phyloP scores from a whole-genome alignment of 75 land plant species.

The Cunninghamia lanceolata region DNA sequence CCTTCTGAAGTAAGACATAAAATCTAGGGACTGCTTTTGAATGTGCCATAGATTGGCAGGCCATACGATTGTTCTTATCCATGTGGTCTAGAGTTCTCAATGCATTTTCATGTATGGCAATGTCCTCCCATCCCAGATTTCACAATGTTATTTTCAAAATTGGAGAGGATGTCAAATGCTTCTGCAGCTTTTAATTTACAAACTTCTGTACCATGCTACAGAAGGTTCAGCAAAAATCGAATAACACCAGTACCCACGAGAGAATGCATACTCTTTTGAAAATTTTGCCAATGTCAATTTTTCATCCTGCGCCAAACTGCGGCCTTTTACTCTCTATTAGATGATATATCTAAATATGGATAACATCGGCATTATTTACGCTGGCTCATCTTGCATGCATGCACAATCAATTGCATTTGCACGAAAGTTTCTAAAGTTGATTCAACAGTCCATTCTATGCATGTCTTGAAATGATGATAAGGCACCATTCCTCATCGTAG shows the following conservation, averaged over 20 bases:
- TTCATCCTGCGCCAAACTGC: too few species aligned
- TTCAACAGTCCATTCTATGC: too few species aligned
- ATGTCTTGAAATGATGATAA: too few species aligned
- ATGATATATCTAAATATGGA: too few species aligned
- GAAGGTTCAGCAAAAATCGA: slow-evolving; percentile 10
- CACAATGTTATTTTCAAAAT: slow-evolving; percentile 15
- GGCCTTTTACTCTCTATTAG: too few species aligned
- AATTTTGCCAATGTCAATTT: too few species aligned
- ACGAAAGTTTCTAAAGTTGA: too few species aligned
- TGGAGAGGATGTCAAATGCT: slow-evolving; percentile 13
- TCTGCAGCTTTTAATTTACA: slow-evolving; percentile 16
- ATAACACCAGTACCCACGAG: slow-evolving; percentile 21
- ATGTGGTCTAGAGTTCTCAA: slow-evolving; percentile 16
- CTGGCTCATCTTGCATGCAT: too few species aligned
- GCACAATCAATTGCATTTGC: too few species aligned
- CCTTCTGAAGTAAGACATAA: slow-evolving; percentile 5
- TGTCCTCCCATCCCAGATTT: slow-evolving; percentile 16
- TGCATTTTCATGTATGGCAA: slow-evolving; percentile 15
- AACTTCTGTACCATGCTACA: slow-evolving; percentile 8
- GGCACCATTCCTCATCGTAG: too few species aligned
- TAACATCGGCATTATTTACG: too few species aligned
- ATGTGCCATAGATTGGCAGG: slow-evolving; percentile 13
- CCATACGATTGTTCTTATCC: slow-evolving; percentile 20
- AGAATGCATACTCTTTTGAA: slow-evolving; percentile 10
- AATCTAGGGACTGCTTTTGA: slow-evolving; percentile 1